Evolutionary conservation across 2,329 filamentous ascomycete genomes (phyloP), one percentile per base, ranked within the genome.

Genomic region (Fusarium albosuccineum): DNA sequence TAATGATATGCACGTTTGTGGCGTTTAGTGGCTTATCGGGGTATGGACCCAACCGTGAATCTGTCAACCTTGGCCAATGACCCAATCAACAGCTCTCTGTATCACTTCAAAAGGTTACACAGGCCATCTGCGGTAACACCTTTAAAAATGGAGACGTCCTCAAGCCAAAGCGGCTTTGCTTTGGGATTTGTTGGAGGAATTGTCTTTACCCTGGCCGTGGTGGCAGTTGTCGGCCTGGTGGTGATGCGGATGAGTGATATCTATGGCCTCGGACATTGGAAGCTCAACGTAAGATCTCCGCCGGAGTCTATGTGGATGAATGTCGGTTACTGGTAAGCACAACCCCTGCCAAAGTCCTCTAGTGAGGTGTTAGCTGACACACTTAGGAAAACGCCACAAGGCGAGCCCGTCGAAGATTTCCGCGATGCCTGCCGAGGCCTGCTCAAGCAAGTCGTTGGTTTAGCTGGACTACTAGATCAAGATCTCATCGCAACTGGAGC

Each of bases 261-360:
- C 11, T 88, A 88, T 65, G 82, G 82, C 1, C 75, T 88, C 7
- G 83, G 85, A 16, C 86, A 88, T 78, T 87, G 85, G 64, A 82
- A 85, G 62, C 80, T 88, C 49, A 87, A 88, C 67, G 64, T 86
- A 22, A 75, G 79, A 16, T 71, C 84, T 1, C 82, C 82, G 1
- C 76, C 82, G 3, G 69, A 73, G 6, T 81, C 80, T n/a, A 86
- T 88, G 85, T 89, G 87, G 86, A 89, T 89, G 85, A 89, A 88
- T 58, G 82, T 89, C 76, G 87, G 86, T 1, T 88, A 85, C 62
- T 89, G 86, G 87, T 83, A 82, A 72, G 83, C 78, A 6, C n/a
- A 34, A 2, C 39, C 9, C 22, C 13, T 34, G 13, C 36, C 26
- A 11, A 14, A 7, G 10, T 13, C 14, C 29, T 46, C 3, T 2